Base-by-base conservation (phyloP, 352 stramenopile genomes). In the Thalassiosira livingstoniorum region DNA sequence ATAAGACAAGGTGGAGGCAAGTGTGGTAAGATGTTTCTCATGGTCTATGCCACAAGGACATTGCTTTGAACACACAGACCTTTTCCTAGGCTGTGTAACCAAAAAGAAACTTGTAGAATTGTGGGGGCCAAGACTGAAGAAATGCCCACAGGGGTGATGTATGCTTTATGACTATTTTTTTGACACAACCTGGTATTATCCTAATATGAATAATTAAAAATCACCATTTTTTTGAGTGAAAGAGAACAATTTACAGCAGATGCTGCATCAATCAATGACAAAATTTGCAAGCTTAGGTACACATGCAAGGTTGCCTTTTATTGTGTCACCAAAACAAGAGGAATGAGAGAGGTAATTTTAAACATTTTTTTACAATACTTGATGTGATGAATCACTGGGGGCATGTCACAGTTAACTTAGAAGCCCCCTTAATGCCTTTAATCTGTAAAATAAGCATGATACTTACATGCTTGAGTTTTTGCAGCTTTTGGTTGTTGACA, bases 21-120 rank as follows among this genome's bases (percentile, higher is more conserved):
- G 53, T 42, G 67, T 53, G 21, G 67, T 68, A 15, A n/a, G 67
- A 2, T 65, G 53, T 53, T 58, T 76, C n/a, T 69, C 67, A 34
- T 76, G 67, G 67, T 58, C 45, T 27, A 76, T 53, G 31, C 67
- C 53, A 13, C 68, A 68, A 53, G 45, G 67, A 32, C 67, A 68
- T 35, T 57, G 53, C 51, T 76, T 68, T 42, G 67, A 76, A 35
- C 53, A 65, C 32, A 76, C 67, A 21, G 23, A 68, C n/a, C 31
- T 76, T 10, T 68, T 57, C 42, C 39, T 76, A 53, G 67, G 4
- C 29, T 31, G 47, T 39, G 47, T 57, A 54, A 23, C 23, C 3
- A 53, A 76, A 34, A 76, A 65, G 51, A 54, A 11, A n/a, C 53
- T 76, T 18, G 67, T 76, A 2, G 47, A 76, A 35, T 27, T 69